These are phyloP conservation scores for Chaetomiaceae sp. DNA, from an alignment of 2,329 filamentous ascomycete species.

Conservation along the genomic window DNA sequence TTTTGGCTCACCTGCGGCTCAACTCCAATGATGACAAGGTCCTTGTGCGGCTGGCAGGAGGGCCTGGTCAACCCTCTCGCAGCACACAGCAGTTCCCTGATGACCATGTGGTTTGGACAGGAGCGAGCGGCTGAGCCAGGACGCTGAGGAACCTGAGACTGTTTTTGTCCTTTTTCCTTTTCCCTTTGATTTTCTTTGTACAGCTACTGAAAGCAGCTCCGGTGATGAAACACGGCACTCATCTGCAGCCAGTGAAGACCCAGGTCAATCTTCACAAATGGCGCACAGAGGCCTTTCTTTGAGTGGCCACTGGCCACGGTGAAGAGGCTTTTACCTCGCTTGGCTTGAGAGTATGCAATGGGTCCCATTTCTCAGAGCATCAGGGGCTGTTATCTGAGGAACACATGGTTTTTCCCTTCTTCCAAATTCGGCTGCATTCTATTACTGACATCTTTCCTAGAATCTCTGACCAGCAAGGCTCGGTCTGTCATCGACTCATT, in stretches of 20 bases:
- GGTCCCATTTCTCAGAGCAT: background rate
- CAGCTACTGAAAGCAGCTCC: background rate
- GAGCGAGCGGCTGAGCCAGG: background rate
- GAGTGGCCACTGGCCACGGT: background rate
- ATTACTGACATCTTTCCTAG: too few species aligned
- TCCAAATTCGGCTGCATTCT: too few species aligned
- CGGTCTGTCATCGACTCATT: background rate
- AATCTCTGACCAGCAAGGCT: too few species aligned
- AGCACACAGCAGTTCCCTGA: background rate
- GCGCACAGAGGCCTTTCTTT: background rate
- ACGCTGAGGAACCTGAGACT: background rate
- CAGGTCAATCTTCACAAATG: background rate
- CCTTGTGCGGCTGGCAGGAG: background rate
- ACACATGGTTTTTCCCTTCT: background rate
- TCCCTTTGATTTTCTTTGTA: background rate
- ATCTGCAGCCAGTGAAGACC: background rate
- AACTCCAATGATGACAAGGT: constrained; percentile 5
- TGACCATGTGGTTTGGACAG: background rate
- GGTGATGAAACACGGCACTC: background rate
- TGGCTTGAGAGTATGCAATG: background rate
- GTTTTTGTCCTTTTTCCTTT: background rate
- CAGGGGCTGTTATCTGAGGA: background rate
- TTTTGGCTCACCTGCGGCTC: background rate
- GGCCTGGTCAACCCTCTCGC: background rate
- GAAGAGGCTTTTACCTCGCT: background rate